These are phyloP conservation scores for Rhodocollybia butyracea DNA, from an alignment of 768 basidiomycete species.

Conservation along the genomic window DNA sequence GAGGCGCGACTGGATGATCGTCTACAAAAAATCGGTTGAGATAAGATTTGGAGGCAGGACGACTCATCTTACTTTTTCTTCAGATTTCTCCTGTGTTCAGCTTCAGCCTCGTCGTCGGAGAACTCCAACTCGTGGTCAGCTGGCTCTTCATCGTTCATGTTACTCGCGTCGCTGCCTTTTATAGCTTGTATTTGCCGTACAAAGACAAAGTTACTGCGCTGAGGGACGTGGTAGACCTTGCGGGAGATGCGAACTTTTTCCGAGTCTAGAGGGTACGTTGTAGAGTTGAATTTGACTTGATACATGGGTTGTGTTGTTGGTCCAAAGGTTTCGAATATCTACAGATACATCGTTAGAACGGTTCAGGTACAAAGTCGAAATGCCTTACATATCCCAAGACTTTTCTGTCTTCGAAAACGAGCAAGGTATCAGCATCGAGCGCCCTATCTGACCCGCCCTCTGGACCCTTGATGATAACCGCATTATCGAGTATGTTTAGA, in stretches of 20 bases:
- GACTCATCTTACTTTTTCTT: slow-evolving; percentile 52
- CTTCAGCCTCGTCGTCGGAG: slow-evolving; percentile 92
- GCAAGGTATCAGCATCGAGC: slow-evolving; percentile 85
- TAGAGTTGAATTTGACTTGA: slow-evolving; percentile 74
- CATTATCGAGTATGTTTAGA: slow-evolving; percentile 67
- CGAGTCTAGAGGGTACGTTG: slow-evolving; percentile 53
- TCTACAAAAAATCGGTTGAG: slow-evolving; percentile 27
- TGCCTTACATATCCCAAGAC: slow-evolving; percentile 85
- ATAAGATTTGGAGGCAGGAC: background rate
- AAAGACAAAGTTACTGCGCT: slow-evolving; percentile 81
- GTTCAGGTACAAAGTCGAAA: slow-evolving; percentile 1
- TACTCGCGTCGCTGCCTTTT: slow-evolving; percentile 93
- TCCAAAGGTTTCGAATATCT: slow-evolving; percentile 96
- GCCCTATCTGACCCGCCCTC: slow-evolving; percentile 55
- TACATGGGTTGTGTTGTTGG: slow-evolving; percentile 90
- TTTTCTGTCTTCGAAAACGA: slow-evolving; percentile 85
- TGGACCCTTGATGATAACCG: slow-evolving; percentile 70
- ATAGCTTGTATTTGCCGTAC: slow-evolving; percentile 62
- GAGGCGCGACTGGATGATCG: slow-evolving; percentile 48
- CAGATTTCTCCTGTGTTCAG: slow-evolving; percentile 57
- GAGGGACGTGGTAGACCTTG: slow-evolving; percentile 80
- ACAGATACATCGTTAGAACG: slow-evolving; percentile 13
- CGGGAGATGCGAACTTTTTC: slow-evolving; percentile 52
- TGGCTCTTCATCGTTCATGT: slow-evolving; percentile 92
- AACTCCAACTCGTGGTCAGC: slow-evolving; percentile 90